Percentiles rank a stretch among this genome's conserved stretches.
Evolutionary conservation across 2,329 filamentous ascomycete species (phyloP).

Genomic region (Trematosphaeria pertusa): DNA sequence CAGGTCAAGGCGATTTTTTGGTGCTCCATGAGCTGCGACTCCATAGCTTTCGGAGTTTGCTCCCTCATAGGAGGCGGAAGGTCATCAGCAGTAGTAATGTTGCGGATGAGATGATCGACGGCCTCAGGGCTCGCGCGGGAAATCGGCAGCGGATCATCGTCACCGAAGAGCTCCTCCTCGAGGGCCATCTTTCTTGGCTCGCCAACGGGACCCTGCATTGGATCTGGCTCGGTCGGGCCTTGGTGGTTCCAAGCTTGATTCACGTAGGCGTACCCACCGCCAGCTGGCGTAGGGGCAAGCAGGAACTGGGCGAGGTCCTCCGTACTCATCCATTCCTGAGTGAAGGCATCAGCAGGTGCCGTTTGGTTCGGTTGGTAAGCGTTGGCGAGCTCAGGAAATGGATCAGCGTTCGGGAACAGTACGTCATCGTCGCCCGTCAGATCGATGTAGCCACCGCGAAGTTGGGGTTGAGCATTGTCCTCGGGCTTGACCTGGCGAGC

Average conservation of each 20-base stretch:
- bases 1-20: constrained; percentile 80
- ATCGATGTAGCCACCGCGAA: constrained; percentile 23
- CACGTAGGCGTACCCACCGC: constrained; percentile 22
- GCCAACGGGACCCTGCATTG: constrained; percentile 6
- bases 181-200: constrained; percentile 1
- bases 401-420: constrained; percentile 18
- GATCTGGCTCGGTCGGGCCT: background rate
- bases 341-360: constrained; percentile 22
- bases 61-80: constrained; percentile 64
- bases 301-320: constrained; percentile 41
- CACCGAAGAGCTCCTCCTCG: constrained; percentile 17
- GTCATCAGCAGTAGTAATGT: constrained; percentile 46
- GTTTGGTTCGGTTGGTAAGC: constrained; percentile 13
- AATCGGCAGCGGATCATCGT: constrained; percentile 25
- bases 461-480: background rate
- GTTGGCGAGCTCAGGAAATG: constrained; percentile 27
- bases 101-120: constrained; percentile 40
- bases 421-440: constrained; percentile 34
- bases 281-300: constrained; percentile 19
- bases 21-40: constrained; percentile 76
- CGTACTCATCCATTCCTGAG: constrained; percentile 31
- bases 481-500: background rate
- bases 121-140: constrained; percentile 17
- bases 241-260: constrained; percentile 9
- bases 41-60: constrained; percentile 73